Evolutionary conservation across 768 basidiomycete species (phyloP).

Genomic region (Tylopilus intermedius): DNA sequence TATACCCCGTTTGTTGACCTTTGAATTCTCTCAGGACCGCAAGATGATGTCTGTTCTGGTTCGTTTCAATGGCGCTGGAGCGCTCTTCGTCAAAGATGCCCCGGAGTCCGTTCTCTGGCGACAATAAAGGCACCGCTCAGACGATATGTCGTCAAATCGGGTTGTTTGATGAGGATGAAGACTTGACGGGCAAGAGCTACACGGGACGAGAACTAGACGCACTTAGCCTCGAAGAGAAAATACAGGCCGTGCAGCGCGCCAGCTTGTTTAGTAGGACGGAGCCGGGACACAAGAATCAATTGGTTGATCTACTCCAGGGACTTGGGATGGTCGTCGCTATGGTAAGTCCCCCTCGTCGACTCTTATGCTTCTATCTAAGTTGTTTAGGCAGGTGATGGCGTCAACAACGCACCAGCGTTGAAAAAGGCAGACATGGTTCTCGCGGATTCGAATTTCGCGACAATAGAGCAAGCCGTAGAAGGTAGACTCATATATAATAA

Average conservation of each 20-base stretch:
- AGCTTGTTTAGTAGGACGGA: constrained; percentile 91
- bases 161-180: constrained; percentile 82
- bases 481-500: constrained; percentile 98
- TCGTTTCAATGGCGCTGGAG: constrained; percentile 58
- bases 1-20: constrained; percentile 81
- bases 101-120: constrained; percentile 92
- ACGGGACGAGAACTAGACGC: constrained; percentile 90
- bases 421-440: constrained; percentile 99
- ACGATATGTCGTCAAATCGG: constrained; percentile 96
- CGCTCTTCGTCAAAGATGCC: constrained; percentile 91
- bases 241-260: constrained; percentile 81
- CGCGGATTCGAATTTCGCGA: constrained; percentile 95
- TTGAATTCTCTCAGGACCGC: constrained; percentile 96
- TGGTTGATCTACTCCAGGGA: constrained; percentile 90
- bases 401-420: constrained; percentile 95
- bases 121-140: constrained; percentile 97
- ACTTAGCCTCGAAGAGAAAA: constrained; percentile 73
- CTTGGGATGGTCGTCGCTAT: constrained; percentile 94
- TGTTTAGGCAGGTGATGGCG: constrained; percentile 86
- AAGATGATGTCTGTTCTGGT: constrained; percentile 99
- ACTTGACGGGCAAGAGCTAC: constrained; percentile 91
- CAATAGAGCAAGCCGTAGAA: constrained; percentile 94
- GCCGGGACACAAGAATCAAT: constrained; percentile 89
- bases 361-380: constrained; percentile 2
- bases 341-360: constrained; percentile 41